A percentile compares a stretch with the other conserved stretches of the same genome.
phyloP scores from a whole-genome alignment of 768 basidiomycete species.

The Exsudoporus frostii region DNA sequence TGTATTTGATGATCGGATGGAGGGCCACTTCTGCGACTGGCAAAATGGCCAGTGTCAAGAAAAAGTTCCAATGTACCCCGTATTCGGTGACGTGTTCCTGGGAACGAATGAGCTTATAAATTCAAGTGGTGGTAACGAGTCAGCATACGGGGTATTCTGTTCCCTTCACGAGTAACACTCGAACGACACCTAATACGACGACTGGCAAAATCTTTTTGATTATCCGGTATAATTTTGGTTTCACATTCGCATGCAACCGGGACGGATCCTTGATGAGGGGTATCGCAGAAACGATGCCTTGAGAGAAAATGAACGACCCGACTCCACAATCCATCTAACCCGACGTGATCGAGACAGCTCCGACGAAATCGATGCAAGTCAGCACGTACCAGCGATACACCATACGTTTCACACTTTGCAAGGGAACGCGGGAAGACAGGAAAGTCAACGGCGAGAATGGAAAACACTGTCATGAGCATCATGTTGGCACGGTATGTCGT shows the following conservation, averaged over 20 bases:
- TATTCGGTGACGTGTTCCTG: conserved; percentile 97
- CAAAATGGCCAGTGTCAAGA: conserved; percentile 83
- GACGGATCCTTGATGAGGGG: conserved; percentile 66
- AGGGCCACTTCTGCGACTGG: conserved; percentile 70
- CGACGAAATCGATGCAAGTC: neutral
- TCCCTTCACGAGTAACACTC: conserved; percentile 87
- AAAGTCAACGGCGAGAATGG: conserved; percentile 96
- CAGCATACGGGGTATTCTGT: conserved; percentile 85
- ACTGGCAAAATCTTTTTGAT: conserved; percentile 65
- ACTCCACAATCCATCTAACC: conserved; percentile 95
- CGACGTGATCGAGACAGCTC: neutral
- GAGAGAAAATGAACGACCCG: conserved; percentile 95
- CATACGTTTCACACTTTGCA: conserved; percentile 93
- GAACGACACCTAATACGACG: conserved; percentile 66
- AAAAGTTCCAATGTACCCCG: conserved; percentile 98
- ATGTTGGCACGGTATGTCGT: conserved; percentile 91
- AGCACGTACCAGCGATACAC: conserved; percentile 79
- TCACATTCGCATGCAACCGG: conserved; percentile 47
- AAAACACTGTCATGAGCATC: conserved; percentile 89
- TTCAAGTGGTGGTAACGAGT: neutral
- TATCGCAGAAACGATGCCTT: conserved; percentile 87
- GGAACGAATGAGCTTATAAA: neutral
- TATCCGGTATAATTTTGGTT: conserved; percentile 48
- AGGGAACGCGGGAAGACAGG: conserved; percentile 82
- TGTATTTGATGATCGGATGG: conserved; percentile 56